Conservation (phyloP, 441 rosid genomes). For the Capsella rubella region DNA sequence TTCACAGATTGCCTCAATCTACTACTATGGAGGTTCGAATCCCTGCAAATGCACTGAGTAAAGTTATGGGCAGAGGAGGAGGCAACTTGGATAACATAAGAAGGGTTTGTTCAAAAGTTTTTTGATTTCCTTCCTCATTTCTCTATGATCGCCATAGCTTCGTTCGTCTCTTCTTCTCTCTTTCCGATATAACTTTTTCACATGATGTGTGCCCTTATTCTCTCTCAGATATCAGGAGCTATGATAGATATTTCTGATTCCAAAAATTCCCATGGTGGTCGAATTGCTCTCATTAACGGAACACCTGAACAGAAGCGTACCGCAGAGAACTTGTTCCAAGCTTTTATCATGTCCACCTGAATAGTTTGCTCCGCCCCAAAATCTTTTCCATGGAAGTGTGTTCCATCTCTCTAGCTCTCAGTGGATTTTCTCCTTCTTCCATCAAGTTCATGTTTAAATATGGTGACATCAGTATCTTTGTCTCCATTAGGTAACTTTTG, state of each 20-base stretch:
- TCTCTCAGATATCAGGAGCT: slow-evolving; percentile 94
- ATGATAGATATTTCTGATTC: slow-evolving; percentile 87
- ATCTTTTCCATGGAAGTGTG: slow-evolving; percentile 39
- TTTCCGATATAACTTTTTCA: slow-evolving; percentile 22
- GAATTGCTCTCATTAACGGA: slow-evolving; percentile 85
- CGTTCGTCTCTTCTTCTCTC: slow-evolving; percentile 10
- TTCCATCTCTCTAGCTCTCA: slow-evolving; percentile 49
- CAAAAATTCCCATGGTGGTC: slow-evolving; percentile 79
- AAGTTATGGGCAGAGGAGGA: slow-evolving; percentile 95
- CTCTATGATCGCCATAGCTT: slow-evolving; percentile 31
- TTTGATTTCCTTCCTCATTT: slow-evolving; percentile 14
- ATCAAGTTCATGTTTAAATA: slow-evolving; percentile 53
- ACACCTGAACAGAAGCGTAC: slow-evolving; percentile 89
- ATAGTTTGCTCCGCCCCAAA: slow-evolving; percentile 49
- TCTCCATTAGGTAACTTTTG: slow-evolving; percentile 49
- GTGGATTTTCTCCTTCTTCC: slow-evolving; percentile 52
- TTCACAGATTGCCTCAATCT: slow-evolving; percentile 62
- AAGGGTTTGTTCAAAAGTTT: slow-evolving; percentile 58
- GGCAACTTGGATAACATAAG: slow-evolving; percentile 86
- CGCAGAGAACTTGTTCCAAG: slow-evolving; percentile 97
- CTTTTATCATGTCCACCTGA: slow-evolving; percentile 94
- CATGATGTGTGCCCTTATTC: slow-evolving; percentile 32
- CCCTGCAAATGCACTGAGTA: slow-evolving; percentile 85
- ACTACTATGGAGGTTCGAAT: slow-evolving; percentile 79
- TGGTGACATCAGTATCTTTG: slow-evolving; percentile 39